Conservation (phyloP, 1,284 basidiomycete species). For the Fistulinella cinereoalba region DNA sequence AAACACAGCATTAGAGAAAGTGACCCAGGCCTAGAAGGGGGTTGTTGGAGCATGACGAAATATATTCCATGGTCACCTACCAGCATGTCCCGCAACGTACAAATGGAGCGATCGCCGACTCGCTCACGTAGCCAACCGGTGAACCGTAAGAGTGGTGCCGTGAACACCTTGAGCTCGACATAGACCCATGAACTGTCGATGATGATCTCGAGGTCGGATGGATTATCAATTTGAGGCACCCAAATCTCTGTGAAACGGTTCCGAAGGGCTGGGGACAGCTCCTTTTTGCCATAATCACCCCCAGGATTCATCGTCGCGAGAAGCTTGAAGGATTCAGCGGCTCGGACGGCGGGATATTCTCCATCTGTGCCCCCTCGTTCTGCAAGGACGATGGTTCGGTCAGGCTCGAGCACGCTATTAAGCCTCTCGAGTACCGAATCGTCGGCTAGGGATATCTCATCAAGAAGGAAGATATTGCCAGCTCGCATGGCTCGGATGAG, state of each 20-base stretch:
- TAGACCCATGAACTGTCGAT: slow-evolving; percentile 71
- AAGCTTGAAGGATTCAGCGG: slow-evolving; percentile 76
- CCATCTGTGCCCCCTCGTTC: slow-evolving; percentile 83
- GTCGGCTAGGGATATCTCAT: slow-evolving; percentile 97
- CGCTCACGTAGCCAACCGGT: slow-evolving; percentile 74
- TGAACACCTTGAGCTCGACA: slow-evolving; percentile 57
- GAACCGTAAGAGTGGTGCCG: slow-evolving; percentile 74
- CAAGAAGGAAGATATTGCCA: slow-evolving; percentile 88
- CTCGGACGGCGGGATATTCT: slow-evolving; percentile 67
- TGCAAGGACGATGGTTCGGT: slow-evolving; percentile 87
- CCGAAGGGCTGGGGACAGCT: slow-evolving; percentile 92
- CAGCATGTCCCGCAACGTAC: slow-evolving; percentile 87
- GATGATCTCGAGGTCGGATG: slow-evolving; percentile 79
- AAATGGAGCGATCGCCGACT: slow-evolving; percentile 65
- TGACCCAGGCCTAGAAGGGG: slow-evolving; percentile 78
- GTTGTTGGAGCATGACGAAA: slow-evolving; percentile 8
- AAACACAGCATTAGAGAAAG: slow-evolving; percentile 75
- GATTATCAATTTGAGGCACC: slow-evolving; percentile 86
- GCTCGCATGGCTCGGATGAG: slow-evolving; percentile 88
- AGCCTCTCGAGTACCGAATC: slow-evolving; percentile 97
- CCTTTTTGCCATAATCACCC: slow-evolving; percentile 99
- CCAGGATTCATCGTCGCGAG: slow-evolving; percentile 99
- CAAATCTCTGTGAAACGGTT: slow-evolving; percentile 99
- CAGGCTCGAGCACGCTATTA: slow-evolving; percentile 95
- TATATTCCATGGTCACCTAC: slow-evolving; percentile 44